A percentile compares a stretch with the other conserved stretches of the same genome.
Evolutionary conservation across 2,329 filamentous ascomycete genomes (phyloP).

Genomic region (Talaromyces sp.): DNA sequence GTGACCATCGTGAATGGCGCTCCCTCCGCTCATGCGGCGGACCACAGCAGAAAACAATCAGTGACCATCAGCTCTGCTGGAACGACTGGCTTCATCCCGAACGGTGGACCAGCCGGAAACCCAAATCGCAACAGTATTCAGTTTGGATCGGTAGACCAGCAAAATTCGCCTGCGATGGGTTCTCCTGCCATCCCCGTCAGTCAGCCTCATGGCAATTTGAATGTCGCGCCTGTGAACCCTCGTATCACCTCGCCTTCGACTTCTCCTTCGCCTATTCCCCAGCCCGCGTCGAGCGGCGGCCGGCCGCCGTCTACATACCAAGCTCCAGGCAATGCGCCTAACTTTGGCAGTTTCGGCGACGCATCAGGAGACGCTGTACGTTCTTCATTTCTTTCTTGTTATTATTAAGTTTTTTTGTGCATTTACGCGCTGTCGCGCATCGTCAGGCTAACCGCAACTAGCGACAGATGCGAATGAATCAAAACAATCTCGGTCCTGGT

Average conservation of each 20-base stretch:
- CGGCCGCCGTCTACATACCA: slow-evolving; percentile 74
- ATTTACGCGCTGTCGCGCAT: slow-evolving; percentile 20
- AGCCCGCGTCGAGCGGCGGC: slow-evolving; percentile 78
- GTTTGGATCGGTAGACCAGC: slow-evolving; percentile 75
- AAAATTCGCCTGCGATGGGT: slow-evolving; percentile 60
- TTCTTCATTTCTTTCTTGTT: slow-evolving; percentile 24
- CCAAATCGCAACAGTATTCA: slow-evolving; percentile 61
- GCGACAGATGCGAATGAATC: slow-evolving; percentile 69
- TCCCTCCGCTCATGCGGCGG: slow-evolving; percentile 49
- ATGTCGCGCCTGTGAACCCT: slow-evolving; percentile 61
- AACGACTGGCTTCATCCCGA: slow-evolving; percentile 70
- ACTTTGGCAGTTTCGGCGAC: slow-evolving; percentile 82
- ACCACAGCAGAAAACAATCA: slow-evolving; percentile 82
- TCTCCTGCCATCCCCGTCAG: slow-evolving; percentile 54
- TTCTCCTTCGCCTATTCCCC: slow-evolving; percentile 90
- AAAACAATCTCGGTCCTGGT: slow-evolving; percentile 60
- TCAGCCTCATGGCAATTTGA: slow-evolving; percentile 42
- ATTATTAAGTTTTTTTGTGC: slow-evolving; percentile 21
- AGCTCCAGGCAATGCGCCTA: slow-evolving; percentile 68
- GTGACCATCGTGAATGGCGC: slow-evolving; percentile 68
- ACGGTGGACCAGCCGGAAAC: slow-evolving; percentile 64
- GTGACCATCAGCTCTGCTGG: slow-evolving; percentile 88
- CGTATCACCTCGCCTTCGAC: slow-evolving; percentile 79
- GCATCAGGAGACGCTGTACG: slow-evolving; percentile 51
- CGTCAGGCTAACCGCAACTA: slow-evolving; percentile 34